phyloP scores from a whole-genome alignment of 257 asterid genomes.

The Ballota nigra region DNA sequence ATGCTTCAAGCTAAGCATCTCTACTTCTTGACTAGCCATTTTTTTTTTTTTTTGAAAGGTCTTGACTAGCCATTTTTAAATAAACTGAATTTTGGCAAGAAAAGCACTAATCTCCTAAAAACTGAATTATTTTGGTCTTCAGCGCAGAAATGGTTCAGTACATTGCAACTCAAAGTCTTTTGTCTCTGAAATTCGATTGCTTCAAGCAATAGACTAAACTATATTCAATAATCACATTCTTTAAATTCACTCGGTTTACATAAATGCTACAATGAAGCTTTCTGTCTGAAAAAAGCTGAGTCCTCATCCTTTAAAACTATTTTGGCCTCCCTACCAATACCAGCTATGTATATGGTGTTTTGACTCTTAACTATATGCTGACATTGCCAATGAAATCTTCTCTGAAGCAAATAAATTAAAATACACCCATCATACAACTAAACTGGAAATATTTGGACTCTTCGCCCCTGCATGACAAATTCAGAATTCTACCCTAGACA shows the following conservation, averaged over 20 bases:
- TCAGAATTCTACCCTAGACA: background rate
- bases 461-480: background rate
- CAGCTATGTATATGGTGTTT: background rate
- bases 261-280: background rate
- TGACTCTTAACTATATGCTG: background rate
- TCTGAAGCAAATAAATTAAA: background rate
- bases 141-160: background rate
- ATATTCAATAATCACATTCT: background rate
- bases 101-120: background rate
- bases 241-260: background rate
- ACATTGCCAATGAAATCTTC: background rate
- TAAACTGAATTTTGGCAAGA: background rate
- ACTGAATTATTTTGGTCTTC: background rate
- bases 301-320: background rate
- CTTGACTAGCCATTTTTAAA: background rate
- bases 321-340: background rate
- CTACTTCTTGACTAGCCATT: background rate
- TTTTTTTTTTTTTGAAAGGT: too few species aligned
- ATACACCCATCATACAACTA: background rate
- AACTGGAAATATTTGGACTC: background rate
- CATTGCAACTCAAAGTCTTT: background rate
- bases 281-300: background rate
- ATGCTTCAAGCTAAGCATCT: background rate
- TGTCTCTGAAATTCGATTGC: background rate
- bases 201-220: background rate